Evolutionary conservation across 2,329 filamentous ascomycete genomes (phyloP), one percentile per base, ranked within the genome.

Genomic region (Pseudogymnoascus sp.): DNA sequence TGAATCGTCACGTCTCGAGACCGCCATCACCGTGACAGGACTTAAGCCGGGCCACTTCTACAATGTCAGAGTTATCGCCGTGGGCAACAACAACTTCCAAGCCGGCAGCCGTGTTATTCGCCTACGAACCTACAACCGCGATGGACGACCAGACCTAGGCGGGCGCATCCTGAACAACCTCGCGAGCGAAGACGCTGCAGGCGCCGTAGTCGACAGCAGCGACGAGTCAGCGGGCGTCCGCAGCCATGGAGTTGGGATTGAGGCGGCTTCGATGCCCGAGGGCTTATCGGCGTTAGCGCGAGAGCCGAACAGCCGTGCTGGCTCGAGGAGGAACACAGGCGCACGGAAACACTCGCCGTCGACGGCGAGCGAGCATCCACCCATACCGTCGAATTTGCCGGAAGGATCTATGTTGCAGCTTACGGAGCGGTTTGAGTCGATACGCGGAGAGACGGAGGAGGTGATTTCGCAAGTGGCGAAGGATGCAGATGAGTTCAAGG

Each of bases 11-110:
- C 86, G 87, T 70, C 84, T 86, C 69, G 92, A 96, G 74, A 92
- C 89, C 0, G 90, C 92, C n/a, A 92, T 97, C 62, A 93, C 90
- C 54, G 92, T 99, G 63, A 92, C 90, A 34, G 92, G 93, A 41
- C 81, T 99, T 6, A 88, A 89, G 70, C 92, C 95, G 0, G 87
- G 89, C 68, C 90, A 90, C 71, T 96, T 93, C 72, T 98, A 98
- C 77, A 96, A 96, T 68, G 88, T 99, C 28, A 89, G 93, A 66
- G 91, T 98, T 63, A 90, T 97, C 69, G 92, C 93, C 41, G 89
- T 97, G 63, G 96, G 93, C 60, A 85, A 89, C 31, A 92, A 93
- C 69, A 96, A 95, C 75, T 98, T 98, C 71, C 92, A 96, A 73
- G 92, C 93, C 0, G 90, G 91, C 39, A 97, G 95, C 75, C 83